phyloP scores from a whole-genome alignment of 129 eudicot species.

The Flaveria robusta region DNA sequence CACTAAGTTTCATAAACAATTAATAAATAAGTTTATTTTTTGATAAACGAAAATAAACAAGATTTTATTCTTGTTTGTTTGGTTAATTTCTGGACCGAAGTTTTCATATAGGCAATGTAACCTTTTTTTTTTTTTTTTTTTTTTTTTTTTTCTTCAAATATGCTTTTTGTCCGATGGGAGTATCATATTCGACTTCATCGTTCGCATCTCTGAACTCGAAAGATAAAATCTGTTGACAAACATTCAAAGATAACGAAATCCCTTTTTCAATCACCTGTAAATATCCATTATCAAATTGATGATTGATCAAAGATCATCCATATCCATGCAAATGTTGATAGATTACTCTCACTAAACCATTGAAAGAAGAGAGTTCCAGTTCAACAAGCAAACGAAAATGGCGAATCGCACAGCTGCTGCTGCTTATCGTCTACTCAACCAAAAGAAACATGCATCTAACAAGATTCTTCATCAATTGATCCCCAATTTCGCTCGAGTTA shows the following conservation, averaged over 20 bases:
- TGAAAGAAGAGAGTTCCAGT: slow-evolving; percentile 8
- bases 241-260: neutral
- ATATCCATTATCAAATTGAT: neutral
- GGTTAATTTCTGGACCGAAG: no score
- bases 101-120: no score
- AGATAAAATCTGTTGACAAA: neutral
- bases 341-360: neutral
- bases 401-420: slow-evolving; percentile 33
- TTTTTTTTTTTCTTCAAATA: no score
- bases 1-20: no score
- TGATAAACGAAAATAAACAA: no score
- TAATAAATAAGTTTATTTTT: no score
- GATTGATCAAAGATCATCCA: neutral
- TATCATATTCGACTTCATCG: no score
- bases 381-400: slow-evolving; percentile 36
- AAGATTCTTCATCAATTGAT: slow-evolving; percentile 29
- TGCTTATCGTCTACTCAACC: slow-evolving; percentile 40
- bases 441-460: slow-evolving; percentile 22
- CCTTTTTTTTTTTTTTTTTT: no score
- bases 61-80: no score
- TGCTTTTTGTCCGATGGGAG: no score
- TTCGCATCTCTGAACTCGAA: no score
- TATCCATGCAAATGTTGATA: neutral
- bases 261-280: neutral
- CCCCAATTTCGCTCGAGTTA: slow-evolving; percentile 18